These are phyloP conservation scores for Fonsecaea nubica DNA, from an alignment of 2,329 filamentous ascomycete species.

Conservation along the genomic window DNA sequence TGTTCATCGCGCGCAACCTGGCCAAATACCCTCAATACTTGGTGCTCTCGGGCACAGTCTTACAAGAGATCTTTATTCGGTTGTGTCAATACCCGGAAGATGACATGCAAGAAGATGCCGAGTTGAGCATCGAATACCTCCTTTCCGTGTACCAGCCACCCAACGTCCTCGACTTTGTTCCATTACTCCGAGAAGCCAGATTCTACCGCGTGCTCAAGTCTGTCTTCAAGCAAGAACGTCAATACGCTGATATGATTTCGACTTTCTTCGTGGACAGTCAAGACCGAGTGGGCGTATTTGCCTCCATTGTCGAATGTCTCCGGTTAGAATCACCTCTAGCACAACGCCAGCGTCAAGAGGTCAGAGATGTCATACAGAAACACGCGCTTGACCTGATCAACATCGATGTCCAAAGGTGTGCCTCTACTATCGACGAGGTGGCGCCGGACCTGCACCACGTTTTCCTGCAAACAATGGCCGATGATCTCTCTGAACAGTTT, in stretches of 20 bases:
- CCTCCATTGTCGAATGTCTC: slow-evolving; percentile 77
- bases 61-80: slow-evolving; percentile 79
- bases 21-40: slow-evolving; percentile 98
- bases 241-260: slow-evolving; percentile 78
- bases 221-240: slow-evolving; percentile 78
- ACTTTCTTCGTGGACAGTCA: slow-evolving; percentile 85
- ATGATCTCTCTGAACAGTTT: slow-evolving; percentile 71
- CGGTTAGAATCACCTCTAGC: slow-evolving; percentile 67
- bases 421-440: slow-evolving; percentile 67
- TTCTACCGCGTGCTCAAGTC: slow-evolving; percentile 94
- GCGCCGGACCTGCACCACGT: slow-evolving; percentile 70
- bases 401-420: slow-evolving; percentile 70
- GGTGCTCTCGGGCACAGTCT: slow-evolving; percentile 81
- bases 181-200: slow-evolving; percentile 76
- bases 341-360: slow-evolving; percentile 73
- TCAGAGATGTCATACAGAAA: slow-evolving; percentile 70
- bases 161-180: slow-evolving; percentile 76
- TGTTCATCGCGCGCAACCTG: slow-evolving; percentile 95
- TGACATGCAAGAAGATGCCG: slow-evolving; percentile 87
- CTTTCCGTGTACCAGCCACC: slow-evolving; percentile 92
- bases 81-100: slow-evolving; percentile 83
- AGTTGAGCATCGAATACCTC: slow-evolving; percentile 95
- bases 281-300: slow-evolving; percentile 76
- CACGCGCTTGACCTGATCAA: slow-evolving; percentile 71
- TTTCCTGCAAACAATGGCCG: slow-evolving; percentile 67